These are phyloP conservation scores for Microbotryomycetes sp. DNA, from an alignment of 1,284 basidiomycete species.

Conservation along the genomic window DNA sequence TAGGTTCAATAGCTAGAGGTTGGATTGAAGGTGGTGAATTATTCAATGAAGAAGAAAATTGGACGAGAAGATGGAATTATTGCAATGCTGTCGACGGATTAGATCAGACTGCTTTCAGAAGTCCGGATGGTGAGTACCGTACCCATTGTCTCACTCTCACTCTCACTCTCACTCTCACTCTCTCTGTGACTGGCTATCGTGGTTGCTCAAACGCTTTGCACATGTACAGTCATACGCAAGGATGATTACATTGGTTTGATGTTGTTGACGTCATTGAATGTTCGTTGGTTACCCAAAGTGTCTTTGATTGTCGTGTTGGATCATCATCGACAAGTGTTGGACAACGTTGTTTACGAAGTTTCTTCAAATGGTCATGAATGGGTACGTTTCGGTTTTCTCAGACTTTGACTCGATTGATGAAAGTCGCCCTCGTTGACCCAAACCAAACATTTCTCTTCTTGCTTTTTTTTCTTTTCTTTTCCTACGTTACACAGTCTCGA, in stretches of 20 bases:
- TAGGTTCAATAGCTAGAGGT: slow-evolving; percentile 12
- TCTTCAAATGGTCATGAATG: slow-evolving; percentile 31
- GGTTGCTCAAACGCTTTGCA: no score
- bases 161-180: not conserved
- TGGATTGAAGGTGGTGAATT: slow-evolving; percentile 17
- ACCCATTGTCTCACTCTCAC: not conserved
- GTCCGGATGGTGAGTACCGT: slow-evolving; percentile 31
- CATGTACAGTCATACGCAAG: slow-evolving; percentile 24
- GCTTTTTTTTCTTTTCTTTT: no score
- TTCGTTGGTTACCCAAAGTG: slow-evolving; percentile 6
- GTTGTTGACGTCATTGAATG: slow-evolving; percentile 25
- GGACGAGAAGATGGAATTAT: slow-evolving; percentile 30
- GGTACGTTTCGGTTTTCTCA: slow-evolving; percentile 19
- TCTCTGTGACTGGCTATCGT: no score
- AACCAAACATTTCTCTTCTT: not conserved
- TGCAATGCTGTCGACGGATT: slow-evolving; percentile 34
- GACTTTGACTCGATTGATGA: not conserved
- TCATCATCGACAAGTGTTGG: slow-evolving; percentile 16
- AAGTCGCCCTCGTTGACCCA: not conserved
- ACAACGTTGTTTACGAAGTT: slow-evolving; percentile 18
- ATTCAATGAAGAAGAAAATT: slow-evolving; percentile 29
- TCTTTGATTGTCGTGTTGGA: slow-evolving; percentile 28
- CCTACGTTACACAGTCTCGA: not conserved
- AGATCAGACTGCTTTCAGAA: slow-evolving; percentile 31
- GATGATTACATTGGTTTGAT: slow-evolving; percentile 36